phyloP scores from a whole-genome alignment of 2,329 filamentous ascomycete species.

The Colletotrichum musicola region DNA sequence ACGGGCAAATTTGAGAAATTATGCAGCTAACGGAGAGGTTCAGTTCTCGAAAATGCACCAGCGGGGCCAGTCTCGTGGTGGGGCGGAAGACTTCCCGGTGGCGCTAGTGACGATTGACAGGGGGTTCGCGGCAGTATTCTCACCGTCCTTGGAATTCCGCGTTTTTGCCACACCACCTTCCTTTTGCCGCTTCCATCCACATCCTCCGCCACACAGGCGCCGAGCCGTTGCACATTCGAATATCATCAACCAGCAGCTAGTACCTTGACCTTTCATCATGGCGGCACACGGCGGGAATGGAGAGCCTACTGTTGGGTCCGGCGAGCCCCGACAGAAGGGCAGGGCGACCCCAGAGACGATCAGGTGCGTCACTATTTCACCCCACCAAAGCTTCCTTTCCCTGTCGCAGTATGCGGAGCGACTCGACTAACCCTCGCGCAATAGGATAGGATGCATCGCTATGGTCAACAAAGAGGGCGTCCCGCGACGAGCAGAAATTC shows the following conservation, averaged over 20 bases:
- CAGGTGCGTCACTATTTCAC: constrained; percentile 64
- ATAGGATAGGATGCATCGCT: constrained; percentile 68
- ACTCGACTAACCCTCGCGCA: constrained; percentile 9
- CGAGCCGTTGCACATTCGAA: background rate
- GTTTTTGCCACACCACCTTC: constrained; percentile 38
- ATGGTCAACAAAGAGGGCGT: constrained; percentile 80
- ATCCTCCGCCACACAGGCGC: constrained; percentile 12
- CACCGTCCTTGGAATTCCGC: constrained; percentile 29
- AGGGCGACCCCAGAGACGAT: constrained; percentile 88
- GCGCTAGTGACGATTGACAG: background rate
- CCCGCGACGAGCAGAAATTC: constrained; percentile 90
- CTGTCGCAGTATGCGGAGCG: background rate
- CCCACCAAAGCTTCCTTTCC: background rate
- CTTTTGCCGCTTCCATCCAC: background rate
- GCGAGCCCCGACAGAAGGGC: constrained; percentile 76
- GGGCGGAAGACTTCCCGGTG: background rate
- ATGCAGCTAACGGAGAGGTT: constrained; percentile 27
- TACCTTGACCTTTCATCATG: constrained; percentile 60
- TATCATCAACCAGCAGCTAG: constrained; percentile 30
- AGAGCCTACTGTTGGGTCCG: constrained; percentile 68
- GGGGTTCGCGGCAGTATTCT: constrained; percentile 26
- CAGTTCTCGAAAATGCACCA: background rate
- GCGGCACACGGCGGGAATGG: constrained; percentile 61
- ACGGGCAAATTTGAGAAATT: constrained; percentile 24
- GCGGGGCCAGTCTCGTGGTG: background rate